A percentile compares a stretch with the other conserved stretches of the same genome.
phyloP scores from a whole-genome alignment of 805 yeast genomes.

The Zygosaccharomyces bisporus region DNA sequence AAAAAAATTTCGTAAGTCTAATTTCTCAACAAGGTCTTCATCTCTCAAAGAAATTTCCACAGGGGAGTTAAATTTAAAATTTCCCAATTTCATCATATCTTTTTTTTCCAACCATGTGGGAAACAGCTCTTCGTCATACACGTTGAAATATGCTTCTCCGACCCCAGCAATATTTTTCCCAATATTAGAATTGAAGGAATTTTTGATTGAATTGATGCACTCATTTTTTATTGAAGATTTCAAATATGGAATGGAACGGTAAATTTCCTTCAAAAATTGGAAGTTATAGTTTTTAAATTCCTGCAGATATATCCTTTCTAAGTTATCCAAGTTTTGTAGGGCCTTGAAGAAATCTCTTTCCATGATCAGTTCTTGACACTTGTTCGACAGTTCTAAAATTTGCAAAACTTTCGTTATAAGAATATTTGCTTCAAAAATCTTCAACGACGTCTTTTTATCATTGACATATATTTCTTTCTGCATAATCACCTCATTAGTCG shows the following conservation, averaged over 20 bases:
- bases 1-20: conserved; percentile 38
- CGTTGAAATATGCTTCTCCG: conserved; percentile 40
- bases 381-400: conserved; percentile 81
- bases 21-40: conserved; percentile 44
- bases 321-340: conserved; percentile 71
- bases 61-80: conserved; percentile 74
- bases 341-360: conserved; percentile 80
- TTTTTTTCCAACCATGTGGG: conserved; percentile 56
- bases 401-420: conserved; percentile 71
- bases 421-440: conserved; percentile 66
- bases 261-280: conserved; percentile 60
- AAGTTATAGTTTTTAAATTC: conserved; percentile 68
- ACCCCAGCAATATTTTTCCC: conserved; percentile 53
- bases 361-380: conserved; percentile 74
- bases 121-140: conserved; percentile 58
- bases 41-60: conserved; percentile 76
- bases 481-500: conserved; percentile 62
- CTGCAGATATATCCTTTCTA: conserved; percentile 63
- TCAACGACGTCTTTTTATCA: conserved; percentile 58
- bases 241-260: conserved; percentile 72
- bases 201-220: conserved; percentile 59
- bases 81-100: conserved; percentile 46
- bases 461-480: conserved; percentile 58
- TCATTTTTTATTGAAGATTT: conserved; percentile 71
- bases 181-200: conserved; percentile 58